These are phyloP conservation scores for Ambrosia hybrid DNA, from an alignment of 140 eudicot genomes.

Conservation along the genomic window DNA sequence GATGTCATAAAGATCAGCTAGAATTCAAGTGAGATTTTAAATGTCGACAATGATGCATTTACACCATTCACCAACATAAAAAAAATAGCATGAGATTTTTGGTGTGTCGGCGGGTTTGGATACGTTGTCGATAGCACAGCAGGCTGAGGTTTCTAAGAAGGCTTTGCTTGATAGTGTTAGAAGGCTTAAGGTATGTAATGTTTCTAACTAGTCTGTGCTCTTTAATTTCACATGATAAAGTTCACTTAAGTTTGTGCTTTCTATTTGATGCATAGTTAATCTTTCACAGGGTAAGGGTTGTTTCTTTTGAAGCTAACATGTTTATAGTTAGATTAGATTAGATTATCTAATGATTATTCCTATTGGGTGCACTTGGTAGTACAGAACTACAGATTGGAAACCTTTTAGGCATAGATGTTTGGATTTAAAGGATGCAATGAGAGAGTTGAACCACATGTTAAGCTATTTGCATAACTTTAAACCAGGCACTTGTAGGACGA, in stretches of 20 bases:
- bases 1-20: too few relatives aligned
- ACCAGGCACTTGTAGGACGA: not conserved
- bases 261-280: not conserved
- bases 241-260: not conserved
- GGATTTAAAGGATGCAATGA: too few relatives aligned
- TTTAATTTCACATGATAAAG: not conserved
- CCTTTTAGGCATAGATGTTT: too few relatives aligned
- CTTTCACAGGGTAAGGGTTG: constrained; percentile 8
- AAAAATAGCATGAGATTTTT: too few relatives aligned
- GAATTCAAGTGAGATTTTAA: too few relatives aligned
- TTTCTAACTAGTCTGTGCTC: not conserved
- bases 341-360: too few relatives aligned
- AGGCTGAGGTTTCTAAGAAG: constrained; percentile 77
- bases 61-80: too few relatives aligned
- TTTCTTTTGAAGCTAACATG: not conserved
- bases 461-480: not conserved
- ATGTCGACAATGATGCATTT: not conserved
- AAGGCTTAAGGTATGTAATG: constrained; percentile 66
- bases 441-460: not conserved
- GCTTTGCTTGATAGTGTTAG: constrained; percentile 65
- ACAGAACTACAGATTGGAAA: too few relatives aligned
- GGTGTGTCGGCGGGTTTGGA: constrained; percentile 50
- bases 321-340: not conserved
- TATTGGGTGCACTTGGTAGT: too few relatives aligned
- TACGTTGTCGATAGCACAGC: constrained; percentile 63